phyloP scores from a whole-genome alignment of 352 stramenopile genomes.

The Blastocystis sp. region DNA sequence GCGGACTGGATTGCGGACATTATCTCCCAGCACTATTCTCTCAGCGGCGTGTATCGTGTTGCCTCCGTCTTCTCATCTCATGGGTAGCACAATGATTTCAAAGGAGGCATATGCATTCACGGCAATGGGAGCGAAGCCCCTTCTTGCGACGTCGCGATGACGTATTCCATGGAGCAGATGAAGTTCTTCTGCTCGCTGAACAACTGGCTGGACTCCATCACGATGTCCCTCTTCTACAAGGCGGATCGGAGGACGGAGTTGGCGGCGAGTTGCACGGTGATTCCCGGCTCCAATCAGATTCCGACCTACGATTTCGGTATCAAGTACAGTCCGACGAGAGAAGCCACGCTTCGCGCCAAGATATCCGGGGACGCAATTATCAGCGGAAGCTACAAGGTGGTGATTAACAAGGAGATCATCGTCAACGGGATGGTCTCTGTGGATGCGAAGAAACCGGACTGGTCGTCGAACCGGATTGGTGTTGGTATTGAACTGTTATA shows the following conservation, averaged over 20 bases:
- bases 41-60: not conserved
- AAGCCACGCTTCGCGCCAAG: not conserved
- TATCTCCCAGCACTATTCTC: not conserved
- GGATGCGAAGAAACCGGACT: conserved; percentile 10
- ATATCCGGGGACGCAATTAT: not conserved
- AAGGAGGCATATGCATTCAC: not conserved
- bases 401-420: conserved; percentile 5
- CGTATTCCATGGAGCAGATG: not conserved
- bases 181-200: not conserved
- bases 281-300: not conserved
- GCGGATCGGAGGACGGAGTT: not conserved
- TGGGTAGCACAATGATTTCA: not conserved
- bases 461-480: not conserved
- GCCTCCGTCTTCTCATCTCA: not conserved
- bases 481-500: conserved; percentile 53
- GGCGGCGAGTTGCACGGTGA: not conserved
- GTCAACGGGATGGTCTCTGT: conserved; percentile 23
- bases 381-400: not conserved
- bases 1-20: not conserved
- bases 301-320: not conserved
- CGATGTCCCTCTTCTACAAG: conserved; percentile 4
- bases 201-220: not conserved
- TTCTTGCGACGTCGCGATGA: conserved; percentile 7
- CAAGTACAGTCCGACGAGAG: not conserved
- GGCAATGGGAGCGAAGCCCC: not conserved